Base-by-base conservation (phyloP, 78 protist species). In the Dictyostelium brefeldianum region DNA sequence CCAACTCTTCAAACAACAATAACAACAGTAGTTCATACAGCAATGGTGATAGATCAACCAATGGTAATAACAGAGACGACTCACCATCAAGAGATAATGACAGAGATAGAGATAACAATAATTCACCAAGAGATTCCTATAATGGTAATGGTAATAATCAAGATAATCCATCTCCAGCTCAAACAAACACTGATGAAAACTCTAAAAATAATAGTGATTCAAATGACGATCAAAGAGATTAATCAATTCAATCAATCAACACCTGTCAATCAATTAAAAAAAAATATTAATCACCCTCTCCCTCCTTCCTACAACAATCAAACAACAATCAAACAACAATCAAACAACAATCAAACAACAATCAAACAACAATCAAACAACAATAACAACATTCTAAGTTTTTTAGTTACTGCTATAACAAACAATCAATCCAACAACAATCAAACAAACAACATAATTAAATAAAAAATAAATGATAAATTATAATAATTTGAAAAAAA, bases 91-190 rank as follows among this genome's bases (percentile, higher is more conserved):
- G 7, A 15, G 74, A 59, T 36, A 54, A 56, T n/a, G 57, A 56
- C 11, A 53, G 81, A 48, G 50, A 51, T 54, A 78, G 57, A 20
- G 91, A 83, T 57, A 83, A 81, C 54, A 36, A 36, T n/a, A 43
- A 20, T 36, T 46, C 59, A 12, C 75, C 75, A 29, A 70, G 75
- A 50, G 51, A 43, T 15, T 18, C 27, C 53, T n/a, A 54, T 12
- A 20, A 50, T 51, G 59, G 48, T 25, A 54, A 36, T 78, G 78
- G 31, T 46, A 53, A 54, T 46, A 62, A 62, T 17, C 43, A 25
- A 25, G 70, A 62, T 22, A 62, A 25, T 25, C 31, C 70, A 25
- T 62, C 70, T 20, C 70, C 70, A 62, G 27, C 70, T 25, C 70
- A 62, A 62, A 31, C 70, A 6, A 62, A 62, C 36, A 62, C 27